Evolutionary conservation across 225 moss, liverwort and hornwort species (phyloP).

Genomic region (Polytrichum formosum): DNA sequence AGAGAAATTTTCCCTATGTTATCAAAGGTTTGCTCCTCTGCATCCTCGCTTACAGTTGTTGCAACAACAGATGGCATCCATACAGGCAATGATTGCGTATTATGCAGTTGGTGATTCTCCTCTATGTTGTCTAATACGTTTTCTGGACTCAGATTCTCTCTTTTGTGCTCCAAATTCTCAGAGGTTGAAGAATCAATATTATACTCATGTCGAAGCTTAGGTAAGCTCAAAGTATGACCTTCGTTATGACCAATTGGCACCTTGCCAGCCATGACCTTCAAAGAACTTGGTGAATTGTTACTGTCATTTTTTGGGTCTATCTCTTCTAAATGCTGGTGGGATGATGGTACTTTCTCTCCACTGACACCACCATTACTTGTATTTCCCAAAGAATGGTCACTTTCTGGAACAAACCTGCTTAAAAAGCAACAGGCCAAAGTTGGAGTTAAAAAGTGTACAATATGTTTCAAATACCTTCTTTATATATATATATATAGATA

Average conservation of each 20-base stretch:
- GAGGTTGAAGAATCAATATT: slow-evolving; percentile 7
- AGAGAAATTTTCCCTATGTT: slow-evolving; percentile 39
- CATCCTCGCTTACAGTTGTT: slow-evolving; percentile 1
- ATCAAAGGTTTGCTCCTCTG: slow-evolving; percentile 13
- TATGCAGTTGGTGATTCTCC: slow-evolving; percentile 27
- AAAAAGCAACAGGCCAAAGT: background rate
- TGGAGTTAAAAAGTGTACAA: background rate
- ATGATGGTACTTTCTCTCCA: slow-evolving; percentile 3
- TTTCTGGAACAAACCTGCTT: slow-evolving; percentile 6
- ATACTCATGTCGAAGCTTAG: slow-evolving; percentile 8
- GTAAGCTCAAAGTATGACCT: slow-evolving; percentile 17
- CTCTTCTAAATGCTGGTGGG: background rate
- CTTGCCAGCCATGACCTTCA: slow-evolving; percentile 28
- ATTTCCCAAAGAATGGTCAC: slow-evolving; percentile 10
- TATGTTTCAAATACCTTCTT: background rate
- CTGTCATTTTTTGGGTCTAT: slow-evolving; percentile 1
- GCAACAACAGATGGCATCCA: slow-evolving; percentile 15
- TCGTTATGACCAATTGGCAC: background rate
- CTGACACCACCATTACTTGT: background rate
- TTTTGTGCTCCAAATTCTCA: background rate
- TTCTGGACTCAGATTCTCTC: slow-evolving; percentile 1
- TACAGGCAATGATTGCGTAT: slow-evolving; percentile 21
- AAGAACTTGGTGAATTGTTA: slow-evolving; percentile 13
- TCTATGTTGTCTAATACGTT: slow-evolving; percentile 14
- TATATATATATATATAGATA: too few relatives aligned